phyloP scores from a whole-genome alignment of 208 protist genomes.

The Leishmania martiniquensis region DNA sequence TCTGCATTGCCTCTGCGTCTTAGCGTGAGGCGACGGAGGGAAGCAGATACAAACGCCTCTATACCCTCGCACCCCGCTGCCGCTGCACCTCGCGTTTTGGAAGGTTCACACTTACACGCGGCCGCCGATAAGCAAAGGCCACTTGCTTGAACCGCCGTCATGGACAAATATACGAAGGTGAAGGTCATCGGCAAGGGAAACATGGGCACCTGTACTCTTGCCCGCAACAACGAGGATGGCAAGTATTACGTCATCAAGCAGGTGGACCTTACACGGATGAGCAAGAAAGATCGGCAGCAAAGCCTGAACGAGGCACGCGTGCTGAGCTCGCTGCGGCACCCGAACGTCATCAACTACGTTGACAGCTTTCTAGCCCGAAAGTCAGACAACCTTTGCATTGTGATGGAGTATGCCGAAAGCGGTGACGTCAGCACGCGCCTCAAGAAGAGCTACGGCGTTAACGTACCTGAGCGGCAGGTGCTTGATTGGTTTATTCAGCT shows the following conservation, averaged over 20 bases:
- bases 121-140: background rate
- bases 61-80: too few relatives aligned
- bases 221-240: slow-evolving; percentile 91
- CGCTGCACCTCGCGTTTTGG: background rate
- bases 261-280: slow-evolving; percentile 89
- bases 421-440: slow-evolving; percentile 85
- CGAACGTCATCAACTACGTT: slow-evolving; percentile 95
- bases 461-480: slow-evolving; percentile 85
- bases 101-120: background rate
- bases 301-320: slow-evolving; percentile 93
- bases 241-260: slow-evolving; percentile 95
- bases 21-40: background rate
- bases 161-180: slow-evolving; percentile 94
- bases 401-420: slow-evolving; percentile 93
- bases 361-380: slow-evolving; percentile 91
- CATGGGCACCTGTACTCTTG: slow-evolving; percentile 93
- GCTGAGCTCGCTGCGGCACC: slow-evolving; percentile 90
- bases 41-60: too few relatives aligned
- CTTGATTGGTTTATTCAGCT: slow-evolving; percentile 93
- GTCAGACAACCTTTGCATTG: slow-evolving; percentile 92
- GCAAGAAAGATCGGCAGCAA: slow-evolving; percentile 89
- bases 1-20: background rate
- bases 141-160: slow-evolving; percentile 9
- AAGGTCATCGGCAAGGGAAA: slow-evolving; percentile 94
- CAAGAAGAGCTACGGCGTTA: slow-evolving; percentile 78